Conservation (phyloP, 2,329 filamentous ascomycete genomes). For the Dactylonectria macrodidyma region DNA sequence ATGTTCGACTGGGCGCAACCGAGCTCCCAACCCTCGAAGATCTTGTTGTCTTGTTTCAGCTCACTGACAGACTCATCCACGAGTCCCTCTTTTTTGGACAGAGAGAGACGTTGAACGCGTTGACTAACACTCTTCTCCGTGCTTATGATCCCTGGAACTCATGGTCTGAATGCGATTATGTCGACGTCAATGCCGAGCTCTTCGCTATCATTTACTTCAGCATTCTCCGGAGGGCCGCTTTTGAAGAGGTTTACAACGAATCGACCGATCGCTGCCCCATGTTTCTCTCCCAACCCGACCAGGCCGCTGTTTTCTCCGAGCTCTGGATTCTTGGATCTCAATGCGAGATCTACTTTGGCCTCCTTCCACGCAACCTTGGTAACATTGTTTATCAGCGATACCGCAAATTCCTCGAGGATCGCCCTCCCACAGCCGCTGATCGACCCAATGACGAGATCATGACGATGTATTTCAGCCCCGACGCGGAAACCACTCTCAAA, state of each 20-base stretch:
- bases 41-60: slow-evolving; percentile 24
- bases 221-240: slow-evolving; percentile 30
- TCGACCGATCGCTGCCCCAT: slow-evolving; percentile 39
- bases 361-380: slow-evolving; percentile 36
- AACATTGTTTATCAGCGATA: slow-evolving; percentile 32
- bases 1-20: slow-evolving; percentile 18
- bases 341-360: slow-evolving; percentile 40
- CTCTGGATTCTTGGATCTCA: slow-evolving; percentile 41
- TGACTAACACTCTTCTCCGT: slow-evolving; percentile 4
- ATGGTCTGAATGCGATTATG: slow-evolving; percentile 16
- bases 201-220: slow-evolving; percentile 36
- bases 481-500: slow-evolving; percentile 10
- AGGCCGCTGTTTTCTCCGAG: slow-evolving; percentile 40
- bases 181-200: slow-evolving; percentile 37
- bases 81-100: slow-evolving; percentile 32
- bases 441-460: slow-evolving; percentile 38
- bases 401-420: slow-evolving; percentile 21
- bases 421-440: slow-evolving; percentile 33
- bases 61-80: slow-evolving; percentile 8
- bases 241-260: slow-evolving; percentile 40
- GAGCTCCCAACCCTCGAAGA: slow-evolving; percentile 27
- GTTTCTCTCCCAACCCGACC: slow-evolving; percentile 38
- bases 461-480: slow-evolving; percentile 40
- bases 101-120: slow-evolving; percentile 14
- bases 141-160: slow-evolving; percentile 27